These are phyloP conservation scores for Erysimum cheiri DNA, from an alignment of 441 rosid species.

Conservation along the genomic window DNA sequence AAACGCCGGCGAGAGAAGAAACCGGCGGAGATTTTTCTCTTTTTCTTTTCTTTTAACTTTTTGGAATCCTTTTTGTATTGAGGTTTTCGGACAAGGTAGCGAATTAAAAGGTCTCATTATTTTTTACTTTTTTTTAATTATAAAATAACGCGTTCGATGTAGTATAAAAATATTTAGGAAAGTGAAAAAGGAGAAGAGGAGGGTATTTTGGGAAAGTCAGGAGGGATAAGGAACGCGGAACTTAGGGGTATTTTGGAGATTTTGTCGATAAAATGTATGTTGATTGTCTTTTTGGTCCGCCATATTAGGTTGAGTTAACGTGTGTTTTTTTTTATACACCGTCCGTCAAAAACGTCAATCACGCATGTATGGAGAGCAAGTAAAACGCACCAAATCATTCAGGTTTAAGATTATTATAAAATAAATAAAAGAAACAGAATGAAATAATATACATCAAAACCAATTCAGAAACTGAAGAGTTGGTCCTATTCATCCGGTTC, in stretches of 20 bases:
- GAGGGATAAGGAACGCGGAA: constrained; percentile 1
- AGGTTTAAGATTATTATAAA: not conserved
- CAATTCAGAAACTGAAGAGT: too few relatives aligned
- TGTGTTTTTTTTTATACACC: constrained; percentile 1
- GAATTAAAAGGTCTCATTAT: constrained; percentile 7
- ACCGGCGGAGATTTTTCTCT: constrained; percentile 24
- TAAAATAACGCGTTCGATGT: constrained; percentile 19
- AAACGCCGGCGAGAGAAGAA: constrained; percentile 41
- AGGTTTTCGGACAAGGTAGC: constrained; percentile 40
- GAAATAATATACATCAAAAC: too few relatives aligned
- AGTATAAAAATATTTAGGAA: not conserved
- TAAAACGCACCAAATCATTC: constrained; percentile 27
- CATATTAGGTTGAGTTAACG: constrained; percentile 21
- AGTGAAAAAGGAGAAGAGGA: not conserved
- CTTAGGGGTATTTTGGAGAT: constrained; percentile 20
- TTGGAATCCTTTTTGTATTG: constrained; percentile 7
- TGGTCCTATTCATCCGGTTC: not conserved
- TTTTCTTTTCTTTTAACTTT: not conserved
- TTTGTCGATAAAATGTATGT: not conserved
- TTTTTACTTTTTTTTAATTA: not conserved
- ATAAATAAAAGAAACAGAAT: not conserved
- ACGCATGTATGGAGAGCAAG: constrained; percentile 41
- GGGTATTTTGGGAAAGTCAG: not conserved
- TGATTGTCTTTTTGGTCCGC: not conserved
- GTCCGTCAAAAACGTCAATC: constrained; percentile 40